Conservation (phyloP, 306 rosid species). For the Rosa multiflora region DNA sequence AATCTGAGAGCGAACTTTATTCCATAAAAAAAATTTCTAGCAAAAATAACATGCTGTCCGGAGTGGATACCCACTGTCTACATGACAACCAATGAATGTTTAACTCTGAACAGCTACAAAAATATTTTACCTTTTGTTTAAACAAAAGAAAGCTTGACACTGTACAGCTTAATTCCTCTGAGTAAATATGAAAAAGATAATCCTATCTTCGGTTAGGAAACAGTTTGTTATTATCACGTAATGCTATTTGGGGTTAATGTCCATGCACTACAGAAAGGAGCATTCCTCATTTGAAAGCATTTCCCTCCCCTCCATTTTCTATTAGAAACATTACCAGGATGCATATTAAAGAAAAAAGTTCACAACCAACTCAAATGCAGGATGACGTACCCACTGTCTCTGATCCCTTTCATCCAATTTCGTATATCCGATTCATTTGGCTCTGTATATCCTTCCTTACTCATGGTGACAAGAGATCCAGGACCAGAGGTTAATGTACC, state of each 20-base stretch:
- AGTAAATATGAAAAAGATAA: not conserved
- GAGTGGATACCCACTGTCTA: not conserved
- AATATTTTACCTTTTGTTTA: too few relatives aligned
- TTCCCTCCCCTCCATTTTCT: not conserved
- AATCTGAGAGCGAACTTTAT: not conserved
- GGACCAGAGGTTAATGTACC: slow-evolving; percentile 38
- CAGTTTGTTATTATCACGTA: not conserved
- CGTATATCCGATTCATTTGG: slow-evolving; percentile 73
- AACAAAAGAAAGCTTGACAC: not conserved
- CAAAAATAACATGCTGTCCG: not conserved
- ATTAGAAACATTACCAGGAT: not conserved
- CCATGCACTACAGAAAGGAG: not conserved
- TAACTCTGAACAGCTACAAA: too few relatives aligned
- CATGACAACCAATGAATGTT: not conserved
- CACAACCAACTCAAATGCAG: slow-evolving; percentile 6
- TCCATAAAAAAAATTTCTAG: not conserved
- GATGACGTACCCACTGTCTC: slow-evolving; percentile 88
- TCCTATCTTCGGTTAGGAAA: not conserved
- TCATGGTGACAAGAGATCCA: slow-evolving; percentile 50
- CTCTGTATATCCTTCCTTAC: slow-evolving; percentile 68
- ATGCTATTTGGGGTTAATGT: not conserved
- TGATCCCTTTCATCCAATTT: slow-evolving; percentile 90
- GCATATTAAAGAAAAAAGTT: slow-evolving; percentile 4
- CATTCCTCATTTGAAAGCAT: not conserved
- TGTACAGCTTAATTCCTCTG: not conserved